Evolutionary conservation across 257 asterid genomes (phyloP).

Genomic region (Solanum megistacrolobum): DNA sequence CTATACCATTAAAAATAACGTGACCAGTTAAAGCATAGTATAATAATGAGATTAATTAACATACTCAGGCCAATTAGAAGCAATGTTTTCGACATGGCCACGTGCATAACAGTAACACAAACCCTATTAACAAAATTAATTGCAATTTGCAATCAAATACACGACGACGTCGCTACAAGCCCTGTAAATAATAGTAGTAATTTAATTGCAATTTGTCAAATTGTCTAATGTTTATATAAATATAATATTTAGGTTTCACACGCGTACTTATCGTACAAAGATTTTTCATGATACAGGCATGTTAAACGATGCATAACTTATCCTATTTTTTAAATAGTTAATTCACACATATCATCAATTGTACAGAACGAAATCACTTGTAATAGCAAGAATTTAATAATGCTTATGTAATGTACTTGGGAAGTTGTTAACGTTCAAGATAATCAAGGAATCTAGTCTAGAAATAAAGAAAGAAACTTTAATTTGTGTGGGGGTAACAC

Average conservation of each 20-base stretch:
- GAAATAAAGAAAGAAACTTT: background rate
- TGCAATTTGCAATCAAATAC: background rate
- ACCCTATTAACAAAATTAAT: background rate
- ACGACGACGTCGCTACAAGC: background rate
- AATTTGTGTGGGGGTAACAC: background rate
- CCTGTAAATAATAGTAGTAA: background rate
- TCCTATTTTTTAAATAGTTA: background rate
- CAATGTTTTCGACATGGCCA: constrained; percentile 27
- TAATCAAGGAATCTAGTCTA: background rate
- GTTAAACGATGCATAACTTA: background rate
- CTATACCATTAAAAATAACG: background rate
- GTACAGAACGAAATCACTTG: background rate
- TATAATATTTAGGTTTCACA: background rate
- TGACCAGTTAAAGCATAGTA: background rate
- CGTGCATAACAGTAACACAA: constrained; percentile 22
- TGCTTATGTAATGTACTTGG: background rate
- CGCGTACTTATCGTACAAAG: background rate
- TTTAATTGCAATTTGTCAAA: background rate
- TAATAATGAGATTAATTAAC: background rate
- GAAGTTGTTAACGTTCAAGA: background rate
- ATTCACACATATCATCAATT: background rate
- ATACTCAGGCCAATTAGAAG: background rate
- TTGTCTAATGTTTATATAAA: background rate
- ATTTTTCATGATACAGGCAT: background rate
- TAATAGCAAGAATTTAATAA: background rate